Evolutionary conservation across 495 filamentous ascomycete species (phyloP), one percentile per base, ranked within the genome.

Genomic region (Hypoxylon intermedium): DNA sequence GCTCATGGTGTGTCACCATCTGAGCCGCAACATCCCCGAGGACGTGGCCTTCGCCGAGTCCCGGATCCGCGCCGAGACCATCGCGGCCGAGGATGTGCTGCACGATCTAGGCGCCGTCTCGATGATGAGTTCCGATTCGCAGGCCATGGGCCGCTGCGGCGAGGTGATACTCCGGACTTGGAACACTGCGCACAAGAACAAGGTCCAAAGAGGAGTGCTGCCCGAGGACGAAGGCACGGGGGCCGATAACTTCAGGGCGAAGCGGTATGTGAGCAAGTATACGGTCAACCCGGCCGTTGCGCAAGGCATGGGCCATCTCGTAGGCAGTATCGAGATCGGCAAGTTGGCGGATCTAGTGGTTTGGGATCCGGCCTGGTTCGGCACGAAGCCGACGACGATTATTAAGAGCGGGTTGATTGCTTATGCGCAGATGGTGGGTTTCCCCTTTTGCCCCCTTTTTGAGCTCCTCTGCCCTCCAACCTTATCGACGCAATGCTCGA

Each of bases 151-250:
- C 49, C 88, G 94, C 38, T 95, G 91, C 71, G 94, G 94, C 51
- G 94, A 98, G 74, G 94, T 98, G 40, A 86, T 98, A 57, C 79
- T 96, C 41, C 85, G 94, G 11, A 98, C 95, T 0, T 98, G 94
- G 94, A 91, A 97, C 73, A 98, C 94, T 2, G 94, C 94, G 0
- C 93, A 96, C 76, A 98, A 98, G 83, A 98, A 98, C 70, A 97
- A 96, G 74, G 67, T 85, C 11, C 94, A 98, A 75, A 81, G 94
- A 5, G 95, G 95, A 0, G 50, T 73, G 1, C 70, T 98, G 15
- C 74, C 79, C 9, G 88, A 96, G 75, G 94, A 98, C 65, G 82
- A 89, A 59, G 89, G 83, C 31, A 90, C 89, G 0, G 88, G 82
- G 7, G 92, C 89, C 0, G 94, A 98, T 66, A 98, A 98, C 72